Conservation (phyloP, 306 rosid species). For the Casuarina cunninghamiana region DNA sequence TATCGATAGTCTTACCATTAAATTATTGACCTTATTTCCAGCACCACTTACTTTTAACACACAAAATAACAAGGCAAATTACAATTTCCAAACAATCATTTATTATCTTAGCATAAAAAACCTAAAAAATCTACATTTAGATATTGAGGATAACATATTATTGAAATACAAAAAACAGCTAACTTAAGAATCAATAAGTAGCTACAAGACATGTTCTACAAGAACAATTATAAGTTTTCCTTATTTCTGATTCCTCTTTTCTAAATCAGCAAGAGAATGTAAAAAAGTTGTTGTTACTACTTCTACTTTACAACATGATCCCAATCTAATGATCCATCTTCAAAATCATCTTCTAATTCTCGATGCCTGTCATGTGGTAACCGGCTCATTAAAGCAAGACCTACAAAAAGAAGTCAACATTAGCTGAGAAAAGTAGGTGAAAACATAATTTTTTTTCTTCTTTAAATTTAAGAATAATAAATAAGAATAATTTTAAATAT, state of each 20-base stretch:
- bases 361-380: constrained; percentile 42
- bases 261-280: background rate
- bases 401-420: constrained; percentile 28
- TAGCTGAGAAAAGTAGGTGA: constrained; percentile 7
- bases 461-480: too few species aligned
- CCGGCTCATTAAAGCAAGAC: constrained; percentile 56
- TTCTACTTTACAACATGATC: constrained; percentile 11
- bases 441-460: background rate
- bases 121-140: too few species aligned
- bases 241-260: background rate
- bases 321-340: constrained; percentile 30
- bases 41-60: too few species aligned
- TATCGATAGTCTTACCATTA: too few species aligned
- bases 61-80: too few species aligned
- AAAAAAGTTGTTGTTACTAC: background rate
- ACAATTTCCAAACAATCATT: too few species aligned
- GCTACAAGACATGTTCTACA: background rate
- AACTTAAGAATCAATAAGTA: background rate
- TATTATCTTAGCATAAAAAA: too few species aligned
- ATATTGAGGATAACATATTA: too few species aligned
- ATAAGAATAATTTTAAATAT: too few species aligned
- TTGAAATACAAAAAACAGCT: too few species aligned
- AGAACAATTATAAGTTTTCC: background rate
- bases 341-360: constrained; percentile 35
- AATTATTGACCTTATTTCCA: too few species aligned